A percentile compares a stretch with the other conserved stretches of the same genome.
phyloP scores from a whole-genome alignment of 495 filamentous ascomycete genomes.

The Astrothelium subdiscretum region DNA sequence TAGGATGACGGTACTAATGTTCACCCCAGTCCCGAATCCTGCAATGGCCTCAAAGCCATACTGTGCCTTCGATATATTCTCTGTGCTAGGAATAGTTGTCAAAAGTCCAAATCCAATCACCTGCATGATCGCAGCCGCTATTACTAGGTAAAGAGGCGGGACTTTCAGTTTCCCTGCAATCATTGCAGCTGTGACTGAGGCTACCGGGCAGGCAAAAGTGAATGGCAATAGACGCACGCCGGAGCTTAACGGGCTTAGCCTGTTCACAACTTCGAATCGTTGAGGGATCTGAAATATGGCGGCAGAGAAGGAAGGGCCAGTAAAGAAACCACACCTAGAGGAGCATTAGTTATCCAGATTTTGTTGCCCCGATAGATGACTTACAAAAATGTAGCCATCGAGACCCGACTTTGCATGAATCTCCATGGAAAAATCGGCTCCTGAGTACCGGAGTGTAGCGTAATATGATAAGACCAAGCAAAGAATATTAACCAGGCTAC shows the following conservation, averaged over 20 bases:
- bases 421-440: constrained; percentile 12
- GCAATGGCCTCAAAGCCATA: neutral
- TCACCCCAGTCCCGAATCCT: neutral
- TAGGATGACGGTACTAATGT: neutral
- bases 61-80: neutral
- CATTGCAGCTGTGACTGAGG: neutral
- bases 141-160: neutral
- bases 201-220: neutral
- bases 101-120: neutral
- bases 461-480: neutral
- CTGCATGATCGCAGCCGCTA: neutral
- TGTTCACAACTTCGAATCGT: neutral
- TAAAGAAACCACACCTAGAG: neutral
- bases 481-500: neutral
- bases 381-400: constrained; percentile 8
- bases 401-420: constrained; percentile 6
- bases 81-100: neutral
- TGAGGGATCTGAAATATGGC: neutral
- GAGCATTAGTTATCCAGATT: neutral
- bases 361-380: neutral
- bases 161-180: neutral
- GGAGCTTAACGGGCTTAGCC: neutral
- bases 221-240: neutral
- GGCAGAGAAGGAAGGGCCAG: neutral
- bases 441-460: neutral